These are phyloP conservation scores for Candida sanyiensis DNA, from an alignment of 805 yeast species.

Conservation along the genomic window DNA sequence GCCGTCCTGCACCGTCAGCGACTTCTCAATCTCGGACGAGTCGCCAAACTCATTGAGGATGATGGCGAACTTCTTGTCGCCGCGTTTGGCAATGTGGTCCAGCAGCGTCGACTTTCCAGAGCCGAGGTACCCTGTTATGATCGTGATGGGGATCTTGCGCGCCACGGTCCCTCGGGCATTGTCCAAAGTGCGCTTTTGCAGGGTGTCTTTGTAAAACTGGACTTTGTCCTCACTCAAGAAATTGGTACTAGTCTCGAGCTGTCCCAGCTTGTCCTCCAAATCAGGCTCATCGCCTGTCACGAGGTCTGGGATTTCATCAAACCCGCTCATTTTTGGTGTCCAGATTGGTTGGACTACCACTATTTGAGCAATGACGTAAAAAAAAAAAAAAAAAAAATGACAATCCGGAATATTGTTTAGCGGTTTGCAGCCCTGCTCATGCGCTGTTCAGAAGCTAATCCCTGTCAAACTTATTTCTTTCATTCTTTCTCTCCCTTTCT, in stretches of 20 bases:
- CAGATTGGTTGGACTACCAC: no score
- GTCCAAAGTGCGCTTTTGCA: slow-evolving; percentile 10
- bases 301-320: slow-evolving; percentile 15
- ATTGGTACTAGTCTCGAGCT: slow-evolving; percentile 15
- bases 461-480: neutral
- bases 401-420: no score
- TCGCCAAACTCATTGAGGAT: slow-evolving; percentile 91
- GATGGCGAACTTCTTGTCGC: slow-evolving; percentile 77
- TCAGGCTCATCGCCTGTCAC: slow-evolving; percentile 24
- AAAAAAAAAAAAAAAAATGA: no score
- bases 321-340: slow-evolving; percentile 4
- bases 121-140: slow-evolving; percentile 91
- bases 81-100: slow-evolving; percentile 62
- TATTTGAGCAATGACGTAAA: no score
- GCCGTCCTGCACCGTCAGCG: slow-evolving; percentile 60
- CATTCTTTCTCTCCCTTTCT: neutral
- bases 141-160: slow-evolving; percentile 77
- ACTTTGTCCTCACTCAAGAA: slow-evolving; percentile 16
- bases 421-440: no score
- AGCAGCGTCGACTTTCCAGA: slow-evolving; percentile 89
- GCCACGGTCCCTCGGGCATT: slow-evolving; percentile 5
- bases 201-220: slow-evolving; percentile 14
- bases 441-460: no score
- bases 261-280: slow-evolving; percentile 14
- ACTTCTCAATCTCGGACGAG: slow-evolving; percentile 82